phyloP scores from a whole-genome alignment of 2,329 filamentous ascomycete species.

The Ilyonectria robusta region DNA sequence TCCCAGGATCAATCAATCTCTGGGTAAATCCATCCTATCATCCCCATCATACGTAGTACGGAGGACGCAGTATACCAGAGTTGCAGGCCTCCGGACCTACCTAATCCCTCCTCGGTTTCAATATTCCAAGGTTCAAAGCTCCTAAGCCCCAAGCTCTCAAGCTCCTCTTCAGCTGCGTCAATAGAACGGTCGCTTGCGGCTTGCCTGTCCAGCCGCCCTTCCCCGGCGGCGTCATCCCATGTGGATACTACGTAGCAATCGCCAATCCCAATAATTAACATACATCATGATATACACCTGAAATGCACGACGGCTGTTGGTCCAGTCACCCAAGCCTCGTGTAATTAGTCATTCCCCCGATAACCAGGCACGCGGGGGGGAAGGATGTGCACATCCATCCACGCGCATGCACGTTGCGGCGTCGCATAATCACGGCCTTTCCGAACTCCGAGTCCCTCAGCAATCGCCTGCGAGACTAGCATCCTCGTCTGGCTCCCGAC shows the following conservation, averaged over 20 bases:
- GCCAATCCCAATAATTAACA: conserved; percentile 4
- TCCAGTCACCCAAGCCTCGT: background rate
- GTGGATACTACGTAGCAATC: conserved; percentile 12
- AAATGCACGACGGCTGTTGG: background rate
- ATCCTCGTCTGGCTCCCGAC: conserved; percentile 15
- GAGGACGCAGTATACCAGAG: background rate
- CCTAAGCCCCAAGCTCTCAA: background rate
- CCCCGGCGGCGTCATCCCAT: conserved; percentile 12
- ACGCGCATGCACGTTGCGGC: conserved; percentile 13
- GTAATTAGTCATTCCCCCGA: background rate
- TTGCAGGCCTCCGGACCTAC: background rate
- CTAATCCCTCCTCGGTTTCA: conserved; percentile 13
- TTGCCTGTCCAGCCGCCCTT: background rate
- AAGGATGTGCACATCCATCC: background rate
- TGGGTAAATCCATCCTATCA: background rate
- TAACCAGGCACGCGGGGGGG: background rate
- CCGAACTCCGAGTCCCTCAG: conserved; percentile 20
- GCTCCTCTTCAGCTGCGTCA: conserved; percentile 11
- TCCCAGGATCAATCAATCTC: background rate
- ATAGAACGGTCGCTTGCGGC: conserved; percentile 3
- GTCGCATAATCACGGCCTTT: conserved; percentile 1
- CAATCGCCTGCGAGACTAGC: conserved; percentile 3
- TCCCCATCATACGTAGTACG: background rate
- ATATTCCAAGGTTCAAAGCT: conserved; percentile 1
- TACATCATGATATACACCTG: conserved; percentile 4